Evolutionary conservation across 257 asterid genomes (phyloP), one percentile per base, ranked within the genome.

Genomic region (Nicotiana tomentosiformis): DNA sequence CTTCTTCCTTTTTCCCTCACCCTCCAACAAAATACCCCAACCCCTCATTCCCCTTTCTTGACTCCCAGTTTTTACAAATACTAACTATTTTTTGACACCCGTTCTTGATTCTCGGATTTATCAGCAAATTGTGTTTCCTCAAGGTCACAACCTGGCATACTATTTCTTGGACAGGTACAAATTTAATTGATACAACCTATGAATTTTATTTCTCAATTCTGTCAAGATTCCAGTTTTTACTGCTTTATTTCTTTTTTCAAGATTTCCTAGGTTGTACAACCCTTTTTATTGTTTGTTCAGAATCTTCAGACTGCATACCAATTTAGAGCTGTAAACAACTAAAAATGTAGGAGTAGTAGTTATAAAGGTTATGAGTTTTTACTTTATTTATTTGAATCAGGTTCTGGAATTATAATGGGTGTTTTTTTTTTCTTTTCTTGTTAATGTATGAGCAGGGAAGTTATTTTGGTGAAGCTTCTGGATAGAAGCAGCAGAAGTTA

Each of bases 401-500:
- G 35, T 81, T 81, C 5, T 69, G 57, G 82, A 66, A 67, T 64
- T 84, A 10, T 82, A 26, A 78, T 86, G 69, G 77, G 39, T 86
- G 69, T 67, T 61, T 55, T 56, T 55, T 20, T 69, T 67, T 61
- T 46, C 33, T 39, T 29, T 61, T 15, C 15, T 77, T 78, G 51
- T 77, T 66, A 12, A 15, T 65, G 53, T 33, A 0, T 87, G 66
- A 85, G 76, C 96, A 90, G 97, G 82, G 79, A 56, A 77, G 37
- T 74, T 81, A 46, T 74, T 81, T 66, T 89, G 83, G 86, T 84
- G 90, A 90, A 86, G 90, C 88, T 93, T 90, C 92, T 78, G 84
- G 87, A 85, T 82, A 86, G 86, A 89, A 85, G 86, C 86, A 84
- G 84, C 86, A 87, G 89, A 82, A 64, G 81, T 83, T 69, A 70